Evolutionary conservation across 2,329 filamentous ascomycete species (phyloP).

Genomic region (Pyricularia sp.): DNA sequence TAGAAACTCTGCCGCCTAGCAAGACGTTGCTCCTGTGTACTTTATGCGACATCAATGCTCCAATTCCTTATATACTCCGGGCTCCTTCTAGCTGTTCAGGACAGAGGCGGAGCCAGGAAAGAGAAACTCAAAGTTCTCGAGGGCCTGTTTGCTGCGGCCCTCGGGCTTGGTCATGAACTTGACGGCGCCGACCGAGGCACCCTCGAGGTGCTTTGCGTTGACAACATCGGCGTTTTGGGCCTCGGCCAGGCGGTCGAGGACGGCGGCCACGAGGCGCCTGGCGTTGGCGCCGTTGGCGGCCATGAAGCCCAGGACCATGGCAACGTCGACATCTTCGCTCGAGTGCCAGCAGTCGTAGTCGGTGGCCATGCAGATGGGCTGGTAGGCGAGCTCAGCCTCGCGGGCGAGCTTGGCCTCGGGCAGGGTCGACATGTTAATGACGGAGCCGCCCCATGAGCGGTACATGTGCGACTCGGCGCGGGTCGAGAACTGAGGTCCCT

Average conservation of each 20-base stretch:
- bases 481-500: slow-evolving; percentile 96
- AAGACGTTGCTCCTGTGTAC: neutral
- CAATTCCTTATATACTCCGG: neutral
- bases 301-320: slow-evolving; percentile 97
- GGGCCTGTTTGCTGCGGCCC: slow-evolving; percentile 59
- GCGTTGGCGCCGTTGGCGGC: slow-evolving; percentile 84
- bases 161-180: slow-evolving; percentile 69
- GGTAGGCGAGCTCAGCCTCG: slow-evolving; percentile 92
- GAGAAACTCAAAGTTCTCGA: slow-evolving; percentile 71
- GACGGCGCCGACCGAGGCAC: slow-evolving; percentile 63
- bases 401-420: slow-evolving; percentile 93
- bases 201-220: slow-evolving; percentile 67
- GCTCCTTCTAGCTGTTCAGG: slow-evolving; percentile 16
- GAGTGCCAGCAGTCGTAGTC: slow-evolving; percentile 98
- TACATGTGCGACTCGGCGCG: slow-evolving; percentile 94
- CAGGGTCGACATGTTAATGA: slow-evolving; percentile 97
- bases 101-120: slow-evolving; percentile 63
- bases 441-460: slow-evolving; percentile 79
- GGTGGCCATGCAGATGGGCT: slow-evolving; percentile 98
- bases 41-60: neutral
- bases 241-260: slow-evolving; percentile 73
- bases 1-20: neutral
- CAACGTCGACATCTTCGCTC: slow-evolving; percentile 73
- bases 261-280: slow-evolving; percentile 68
- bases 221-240: slow-evolving; percentile 66